phyloP scores from a whole-genome alignment of 2,329 filamentous ascomycete species.

The Bertia moriformis region DNA sequence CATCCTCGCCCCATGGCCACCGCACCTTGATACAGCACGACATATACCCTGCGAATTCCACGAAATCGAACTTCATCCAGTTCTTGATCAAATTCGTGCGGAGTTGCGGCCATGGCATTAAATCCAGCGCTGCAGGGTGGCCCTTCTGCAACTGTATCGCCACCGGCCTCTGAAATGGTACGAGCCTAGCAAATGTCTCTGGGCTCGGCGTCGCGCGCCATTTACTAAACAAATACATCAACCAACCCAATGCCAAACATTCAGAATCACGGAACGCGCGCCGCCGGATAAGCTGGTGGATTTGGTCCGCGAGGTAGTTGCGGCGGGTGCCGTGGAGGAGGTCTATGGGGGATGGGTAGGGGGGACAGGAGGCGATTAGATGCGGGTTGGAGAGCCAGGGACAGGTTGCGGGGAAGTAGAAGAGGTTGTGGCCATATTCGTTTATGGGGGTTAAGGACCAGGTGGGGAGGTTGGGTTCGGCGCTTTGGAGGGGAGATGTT shows the following conservation, averaged over 20 bases:
- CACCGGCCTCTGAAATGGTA: constrained; percentile 7
- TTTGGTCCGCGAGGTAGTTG: constrained; percentile 11
- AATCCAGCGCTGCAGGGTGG: constrained; percentile 8
- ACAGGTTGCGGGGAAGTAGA: neutral
- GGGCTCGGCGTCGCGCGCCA: constrained; percentile 10
- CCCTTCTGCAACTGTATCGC: constrained; percentile 7
- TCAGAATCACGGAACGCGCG: constrained; percentile 12
- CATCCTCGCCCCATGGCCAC: constrained; percentile 10
- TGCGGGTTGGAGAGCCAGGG: constrained; percentile 5
- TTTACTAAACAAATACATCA: constrained; percentile 8
- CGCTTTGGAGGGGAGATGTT: neutral
- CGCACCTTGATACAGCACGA: constrained; percentile 10
- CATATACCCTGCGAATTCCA: neutral
- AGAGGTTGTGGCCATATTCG: neutral
- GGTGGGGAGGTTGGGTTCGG: neutral
- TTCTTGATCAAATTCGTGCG: constrained; percentile 9
- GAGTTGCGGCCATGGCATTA: constrained; percentile 10
- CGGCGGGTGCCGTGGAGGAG: constrained; percentile 11
- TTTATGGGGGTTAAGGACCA: neutral
- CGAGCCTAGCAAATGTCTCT: constrained; percentile 7
- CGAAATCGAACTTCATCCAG: constrained; percentile 7
- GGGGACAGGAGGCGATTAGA: constrained; percentile 7
- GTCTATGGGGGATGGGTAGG: constrained; percentile 10
- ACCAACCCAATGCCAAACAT: constrained; percentile 8
- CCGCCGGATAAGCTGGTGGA: constrained; percentile 7